phyloP scores from a whole-genome alignment of 2,329 filamentous ascomycete species.

The Lecanicillium sp. region DNA sequence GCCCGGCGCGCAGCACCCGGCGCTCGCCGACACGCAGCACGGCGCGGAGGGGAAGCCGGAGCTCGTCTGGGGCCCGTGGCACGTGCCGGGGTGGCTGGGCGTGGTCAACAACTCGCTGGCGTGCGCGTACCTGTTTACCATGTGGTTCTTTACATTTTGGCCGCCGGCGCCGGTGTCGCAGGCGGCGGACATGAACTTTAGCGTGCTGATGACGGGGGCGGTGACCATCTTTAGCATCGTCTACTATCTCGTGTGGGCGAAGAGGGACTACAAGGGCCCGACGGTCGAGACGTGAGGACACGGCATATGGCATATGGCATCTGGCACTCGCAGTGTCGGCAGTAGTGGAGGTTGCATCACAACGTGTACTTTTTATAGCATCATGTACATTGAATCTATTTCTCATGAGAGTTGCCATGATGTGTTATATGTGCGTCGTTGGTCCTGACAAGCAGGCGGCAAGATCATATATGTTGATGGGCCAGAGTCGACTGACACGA shows the following conservation, averaged over 20 bases:
- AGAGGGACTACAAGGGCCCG: slow-evolving; percentile 1
- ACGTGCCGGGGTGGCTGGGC: slow-evolving; percentile 43
- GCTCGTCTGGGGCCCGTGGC: slow-evolving; percentile 49
- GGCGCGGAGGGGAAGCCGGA: slow-evolving; percentile 20
- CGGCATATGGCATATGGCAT: too few relatives aligned
- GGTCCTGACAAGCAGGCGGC: too few relatives aligned
- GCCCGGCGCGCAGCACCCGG: slow-evolving; percentile 21
- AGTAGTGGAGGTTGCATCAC: too few relatives aligned
- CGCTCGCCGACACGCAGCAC: slow-evolving; percentile 23
- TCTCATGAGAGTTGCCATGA: too few relatives aligned
- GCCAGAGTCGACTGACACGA: too few relatives aligned
- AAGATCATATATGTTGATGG: too few relatives aligned
- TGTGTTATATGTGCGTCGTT: too few relatives aligned
- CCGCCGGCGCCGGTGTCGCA: slow-evolving; percentile 25
- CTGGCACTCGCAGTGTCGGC: too few relatives aligned
- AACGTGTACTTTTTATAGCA: too few relatives aligned
- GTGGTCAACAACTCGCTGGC: slow-evolving; percentile 49
- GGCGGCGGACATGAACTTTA: slow-evolving; percentile 40
- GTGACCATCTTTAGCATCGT: slow-evolving; percentile 17
- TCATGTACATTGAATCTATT: too few relatives aligned
- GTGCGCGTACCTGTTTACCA: slow-evolving; percentile 45
- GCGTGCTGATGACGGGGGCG: slow-evolving; percentile 36
- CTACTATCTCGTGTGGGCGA: not conserved
- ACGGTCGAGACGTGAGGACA: too few relatives aligned
- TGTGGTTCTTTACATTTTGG: slow-evolving; percentile 55